Base-by-base conservation (phyloP, 495 filamentous ascomycete genomes). In the Podospora didyma region DNA sequence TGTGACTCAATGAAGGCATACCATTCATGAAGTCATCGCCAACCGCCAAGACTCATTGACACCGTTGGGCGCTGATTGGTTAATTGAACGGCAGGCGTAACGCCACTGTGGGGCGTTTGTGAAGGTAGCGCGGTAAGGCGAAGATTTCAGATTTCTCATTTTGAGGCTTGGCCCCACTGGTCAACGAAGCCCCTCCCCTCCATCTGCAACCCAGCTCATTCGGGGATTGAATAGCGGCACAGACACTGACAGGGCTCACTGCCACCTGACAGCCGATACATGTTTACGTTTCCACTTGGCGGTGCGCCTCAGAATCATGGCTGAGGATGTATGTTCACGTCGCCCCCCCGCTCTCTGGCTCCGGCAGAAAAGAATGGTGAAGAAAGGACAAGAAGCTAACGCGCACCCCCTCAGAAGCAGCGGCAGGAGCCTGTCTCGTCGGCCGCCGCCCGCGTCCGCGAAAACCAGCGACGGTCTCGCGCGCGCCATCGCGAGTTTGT, bases 401-500 rank as follows among this genome's bases (percentile, higher is more conserved):
- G 4, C 26, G 9, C 3, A 9, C 4, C 3, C 9, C 26, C 9
- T 31, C 26, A 31, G 26, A 31, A 31, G 26, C n/a, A n/a, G n/a
- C 26, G 26, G 26, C 26, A 31, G 4, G 26, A 31, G 26, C 26
- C 26, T 31, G 26, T 31, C 26, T 31, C 39, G 39, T 42, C 39
- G 1, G 39, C 39, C n/a, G 39, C 39, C 39, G 39, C 39, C 12
- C 61, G 57, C 28, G 49, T 63, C 26, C 75, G 86, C 20, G 83
- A 88, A 24, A 87, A 87, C 60, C 86, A 89, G 64, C 82, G 86
- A 19, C 84, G 80, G 39, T 86, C 84, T 35, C 81, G 86, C 41
- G 84, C 84, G n/a, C 73, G 81, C 20, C 79, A 78, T 46, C 83
- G 84, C 62, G 81, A 85, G 62, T 81, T 87, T 62, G 67, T 85